These are phyloP conservation scores for Saitozyma sp. DNA, from an alignment of 768 basidiomycete genomes.

Conservation along the genomic window DNA sequence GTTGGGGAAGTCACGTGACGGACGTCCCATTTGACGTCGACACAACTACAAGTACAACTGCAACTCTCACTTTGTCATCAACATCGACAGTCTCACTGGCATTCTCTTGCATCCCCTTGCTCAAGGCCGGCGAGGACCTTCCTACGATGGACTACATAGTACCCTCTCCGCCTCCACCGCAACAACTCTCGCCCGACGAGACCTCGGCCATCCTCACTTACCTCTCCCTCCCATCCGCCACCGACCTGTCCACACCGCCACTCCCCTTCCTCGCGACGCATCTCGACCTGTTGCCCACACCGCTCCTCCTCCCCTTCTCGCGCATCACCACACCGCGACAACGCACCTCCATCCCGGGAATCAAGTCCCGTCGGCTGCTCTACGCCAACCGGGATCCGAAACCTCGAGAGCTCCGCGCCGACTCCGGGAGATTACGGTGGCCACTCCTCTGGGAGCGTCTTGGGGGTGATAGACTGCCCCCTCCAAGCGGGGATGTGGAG, in stretches of 20 bases:
- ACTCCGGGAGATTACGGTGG: slow-evolving; percentile 31
- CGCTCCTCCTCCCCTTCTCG: slow-evolving; percentile 27
- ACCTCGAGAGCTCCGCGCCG: slow-evolving; percentile 15
- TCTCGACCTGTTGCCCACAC: slow-evolving; percentile 29
- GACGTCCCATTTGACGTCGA: too few species aligned
- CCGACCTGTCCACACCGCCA: slow-evolving; percentile 30
- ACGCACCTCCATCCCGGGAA: slow-evolving; percentile 31
- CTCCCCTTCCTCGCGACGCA: slow-evolving; percentile 35
- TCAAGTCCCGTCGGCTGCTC: slow-evolving; percentile 45
- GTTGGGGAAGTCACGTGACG: too few species aligned
- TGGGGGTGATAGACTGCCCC: slow-evolving; percentile 31
- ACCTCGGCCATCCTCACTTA: slow-evolving; percentile 30
- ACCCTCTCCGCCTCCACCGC: not conserved
- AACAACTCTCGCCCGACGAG: slow-evolving; percentile 25
- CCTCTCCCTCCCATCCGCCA: slow-evolving; percentile 32
- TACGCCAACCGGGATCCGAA: slow-evolving; percentile 17
- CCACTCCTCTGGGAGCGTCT: slow-evolving; percentile 48
- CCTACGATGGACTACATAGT: too few species aligned
- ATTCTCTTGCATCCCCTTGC: too few species aligned
- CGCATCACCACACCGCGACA: slow-evolving; percentile 32
- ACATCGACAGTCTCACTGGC: too few species aligned
- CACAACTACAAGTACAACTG: too few species aligned
- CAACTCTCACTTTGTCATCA: too few species aligned
- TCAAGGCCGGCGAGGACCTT: too few species aligned
- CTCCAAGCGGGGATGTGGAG: slow-evolving; percentile 17